Evolutionary conservation across 1,284 basidiomycete genomes (phyloP).

Genomic region (Cerrena zonata): DNA sequence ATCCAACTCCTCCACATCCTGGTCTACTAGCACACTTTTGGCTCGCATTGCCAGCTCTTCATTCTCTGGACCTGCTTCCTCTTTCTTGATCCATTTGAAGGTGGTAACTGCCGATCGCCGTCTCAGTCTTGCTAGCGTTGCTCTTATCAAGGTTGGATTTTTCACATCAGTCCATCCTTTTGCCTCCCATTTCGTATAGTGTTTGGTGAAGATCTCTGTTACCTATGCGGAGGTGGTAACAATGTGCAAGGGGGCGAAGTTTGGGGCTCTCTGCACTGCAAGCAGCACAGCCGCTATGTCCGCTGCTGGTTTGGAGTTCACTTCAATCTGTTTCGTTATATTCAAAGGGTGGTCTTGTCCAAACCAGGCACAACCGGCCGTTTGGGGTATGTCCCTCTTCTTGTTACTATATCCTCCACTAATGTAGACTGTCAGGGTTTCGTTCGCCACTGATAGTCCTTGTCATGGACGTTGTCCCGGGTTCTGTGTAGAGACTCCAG

Average conservation of each 20-base stretch:
- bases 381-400: not conserved
- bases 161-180: constrained; percentile 9
- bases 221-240: constrained; percentile 6
- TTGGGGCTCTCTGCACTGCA: too few species aligned
- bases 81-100: constrained; percentile 15
- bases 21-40: not conserved
- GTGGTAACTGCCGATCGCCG: constrained; percentile 5
- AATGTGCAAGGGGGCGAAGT: constrained; percentile 5
- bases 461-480: not conserved
- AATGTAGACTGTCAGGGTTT: constrained; percentile 1
- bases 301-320: not conserved
- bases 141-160: constrained; percentile 4
- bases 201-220: constrained; percentile 11
- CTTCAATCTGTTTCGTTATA: not conserved
- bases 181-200: constrained; percentile 12
- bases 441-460: constrained; percentile 1
- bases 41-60: constrained; percentile 15
- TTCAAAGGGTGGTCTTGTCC: not conserved
- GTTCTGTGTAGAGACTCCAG: too few species aligned
- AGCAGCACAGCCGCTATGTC: not conserved
- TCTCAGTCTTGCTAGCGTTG: not conserved
- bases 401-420: constrained; percentile 7
- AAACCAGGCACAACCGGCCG: constrained; percentile 9
- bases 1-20: not conserved
- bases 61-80: constrained; percentile 13